A percentile compares a stretch with the other conserved stretches of the same genome.
These are phyloP conservation scores for Malassezia obtusa DNA, from an alignment of 1,284 basidiomycete species.

Conservation along the genomic window DNA sequence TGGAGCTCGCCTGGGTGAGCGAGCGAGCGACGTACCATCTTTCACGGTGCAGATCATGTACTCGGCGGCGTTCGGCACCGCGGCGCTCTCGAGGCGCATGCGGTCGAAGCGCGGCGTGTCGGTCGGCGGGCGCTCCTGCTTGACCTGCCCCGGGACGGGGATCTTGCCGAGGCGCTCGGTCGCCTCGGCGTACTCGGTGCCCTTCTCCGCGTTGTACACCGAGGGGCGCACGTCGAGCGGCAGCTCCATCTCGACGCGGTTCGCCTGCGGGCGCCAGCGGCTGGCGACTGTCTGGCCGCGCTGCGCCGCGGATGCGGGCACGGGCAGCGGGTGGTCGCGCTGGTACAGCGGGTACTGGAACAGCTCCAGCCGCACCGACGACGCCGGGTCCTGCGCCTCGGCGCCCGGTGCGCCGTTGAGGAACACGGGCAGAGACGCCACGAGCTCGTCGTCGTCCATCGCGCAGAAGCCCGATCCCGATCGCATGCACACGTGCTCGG, in stretches of 20 bases:
- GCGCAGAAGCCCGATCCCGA: neutral
- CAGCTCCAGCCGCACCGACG: slow-evolving; percentile 21
- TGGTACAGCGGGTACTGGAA: slow-evolving; percentile 45
- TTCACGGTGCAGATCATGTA: slow-evolving; percentile 44
- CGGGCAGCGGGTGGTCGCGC: slow-evolving; percentile 31
- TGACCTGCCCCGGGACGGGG: slow-evolving; percentile 20
- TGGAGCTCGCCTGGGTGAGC: slow-evolving; percentile 28
- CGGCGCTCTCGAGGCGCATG: slow-evolving; percentile 34
- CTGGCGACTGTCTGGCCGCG: slow-evolving; percentile 31
- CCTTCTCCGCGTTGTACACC: slow-evolving; percentile 39
- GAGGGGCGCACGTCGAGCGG: slow-evolving; percentile 38
- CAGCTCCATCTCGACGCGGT: slow-evolving; percentile 42
- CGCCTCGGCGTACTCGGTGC: slow-evolving; percentile 27
- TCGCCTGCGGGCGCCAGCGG: slow-evolving; percentile 37
- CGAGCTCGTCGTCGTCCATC: slow-evolving; percentile 18
- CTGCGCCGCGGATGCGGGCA: slow-evolving; percentile 36
- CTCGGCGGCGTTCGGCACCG: slow-evolving; percentile 37
- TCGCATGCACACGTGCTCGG: neutral
- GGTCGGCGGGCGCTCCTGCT: slow-evolving; percentile 17
- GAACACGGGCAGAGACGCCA: slow-evolving; percentile 44
- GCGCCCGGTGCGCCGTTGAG: slow-evolving; percentile 32
- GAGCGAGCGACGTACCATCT: slow-evolving; percentile 15
- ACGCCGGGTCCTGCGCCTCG: slow-evolving; percentile 6
- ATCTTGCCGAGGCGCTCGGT: slow-evolving; percentile 14
- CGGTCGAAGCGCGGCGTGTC: slow-evolving; percentile 26